Conservation (phyloP, 495 filamentous ascomycete genomes). For the Parathielavia appendiculata region DNA sequence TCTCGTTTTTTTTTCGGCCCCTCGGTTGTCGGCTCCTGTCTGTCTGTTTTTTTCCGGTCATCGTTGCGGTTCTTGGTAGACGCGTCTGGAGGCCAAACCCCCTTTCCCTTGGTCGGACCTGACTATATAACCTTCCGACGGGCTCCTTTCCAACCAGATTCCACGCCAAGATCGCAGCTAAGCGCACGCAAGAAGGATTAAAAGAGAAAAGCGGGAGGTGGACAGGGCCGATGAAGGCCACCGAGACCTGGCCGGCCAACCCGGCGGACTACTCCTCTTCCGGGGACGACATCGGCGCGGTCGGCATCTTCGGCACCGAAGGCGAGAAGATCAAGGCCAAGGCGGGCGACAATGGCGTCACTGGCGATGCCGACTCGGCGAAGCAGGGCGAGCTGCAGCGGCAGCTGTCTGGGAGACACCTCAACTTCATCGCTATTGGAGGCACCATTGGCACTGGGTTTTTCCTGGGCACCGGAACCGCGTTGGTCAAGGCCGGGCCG, state of each 20-base stretch:
- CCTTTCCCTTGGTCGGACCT: neutral
- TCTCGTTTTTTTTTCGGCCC: constrained; percentile 1
- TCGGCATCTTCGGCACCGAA: neutral
- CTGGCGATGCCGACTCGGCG: constrained; percentile 17
- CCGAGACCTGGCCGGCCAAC: constrained; percentile 2
- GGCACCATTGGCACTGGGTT: constrained; percentile 73
- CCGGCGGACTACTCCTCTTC: constrained; percentile 12
- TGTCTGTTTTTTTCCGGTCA: neutral
- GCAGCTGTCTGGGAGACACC: constrained; percentile 42
- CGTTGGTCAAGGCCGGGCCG: constrained; percentile 59
- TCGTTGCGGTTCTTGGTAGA: neutral
- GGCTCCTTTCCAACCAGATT: neutral
- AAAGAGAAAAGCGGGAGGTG: neutral
- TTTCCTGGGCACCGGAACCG: constrained; percentile 64
- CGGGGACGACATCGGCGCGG: constrained; percentile 2
- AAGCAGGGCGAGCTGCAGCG: constrained; percentile 25
- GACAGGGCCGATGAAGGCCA: constrained; percentile 3
- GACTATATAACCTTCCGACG: neutral
- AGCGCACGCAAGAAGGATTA: too few species aligned
- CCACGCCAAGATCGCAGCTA: neutral
- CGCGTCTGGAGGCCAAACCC: neutral
- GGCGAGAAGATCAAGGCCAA: constrained; percentile 7
- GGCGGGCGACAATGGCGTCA: neutral
- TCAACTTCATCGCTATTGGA: constrained; percentile 62
- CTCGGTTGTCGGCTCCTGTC: neutral